Conservation (phyloP, 2,329 filamentous ascomycete species). For the Fusarium anguioides region DNA sequence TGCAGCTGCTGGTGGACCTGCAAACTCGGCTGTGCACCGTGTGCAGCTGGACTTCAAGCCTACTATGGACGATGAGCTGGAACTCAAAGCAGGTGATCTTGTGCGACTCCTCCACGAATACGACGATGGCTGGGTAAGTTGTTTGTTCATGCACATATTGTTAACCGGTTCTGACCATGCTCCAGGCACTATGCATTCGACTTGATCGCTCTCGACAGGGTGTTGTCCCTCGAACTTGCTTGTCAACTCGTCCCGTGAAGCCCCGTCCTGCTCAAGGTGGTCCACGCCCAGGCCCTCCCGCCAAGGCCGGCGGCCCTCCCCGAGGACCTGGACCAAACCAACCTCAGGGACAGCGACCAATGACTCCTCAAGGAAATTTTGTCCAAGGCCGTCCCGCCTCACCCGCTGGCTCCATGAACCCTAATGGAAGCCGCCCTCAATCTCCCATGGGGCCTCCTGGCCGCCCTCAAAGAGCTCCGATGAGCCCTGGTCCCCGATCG, state of each 20-base stretch:
- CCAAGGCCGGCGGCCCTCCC: conserved; percentile 53
- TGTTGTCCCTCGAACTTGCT: conserved; percentile 91
- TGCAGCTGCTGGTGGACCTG: conserved; percentile 70
- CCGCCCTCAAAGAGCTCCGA: conserved; percentile 50
- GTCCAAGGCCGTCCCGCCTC: conserved; percentile 52
- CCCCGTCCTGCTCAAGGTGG: conserved; percentile 71
- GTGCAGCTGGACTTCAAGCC: conserved; percentile 95
- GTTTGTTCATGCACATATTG: neutral
- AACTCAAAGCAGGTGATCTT: conserved; percentile 81
- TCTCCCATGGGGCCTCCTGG: conserved; percentile 51
- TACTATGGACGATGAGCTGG: conserved; percentile 91
- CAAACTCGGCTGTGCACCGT: conserved; percentile 78
- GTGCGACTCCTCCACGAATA: conserved; percentile 94
- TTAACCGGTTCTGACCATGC: conserved; percentile 47
- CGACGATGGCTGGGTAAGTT: conserved; percentile 94
- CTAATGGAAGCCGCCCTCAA: conserved; percentile 48
- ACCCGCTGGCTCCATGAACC: conserved; percentile 48
- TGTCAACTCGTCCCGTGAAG: conserved; percentile 92
- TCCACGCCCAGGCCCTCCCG: conserved; percentile 63
- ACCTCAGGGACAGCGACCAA: conserved; percentile 36
- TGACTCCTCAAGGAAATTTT: conserved; percentile 51
- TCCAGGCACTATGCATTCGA: conserved; percentile 85
- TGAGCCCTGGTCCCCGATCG: conserved; percentile 52
- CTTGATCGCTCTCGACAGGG: conserved; percentile 93
- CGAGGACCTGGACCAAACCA: conserved; percentile 35